Conservation (phyloP, 805 yeast species). For the Wickerhamomyces canadensis region DNA sequence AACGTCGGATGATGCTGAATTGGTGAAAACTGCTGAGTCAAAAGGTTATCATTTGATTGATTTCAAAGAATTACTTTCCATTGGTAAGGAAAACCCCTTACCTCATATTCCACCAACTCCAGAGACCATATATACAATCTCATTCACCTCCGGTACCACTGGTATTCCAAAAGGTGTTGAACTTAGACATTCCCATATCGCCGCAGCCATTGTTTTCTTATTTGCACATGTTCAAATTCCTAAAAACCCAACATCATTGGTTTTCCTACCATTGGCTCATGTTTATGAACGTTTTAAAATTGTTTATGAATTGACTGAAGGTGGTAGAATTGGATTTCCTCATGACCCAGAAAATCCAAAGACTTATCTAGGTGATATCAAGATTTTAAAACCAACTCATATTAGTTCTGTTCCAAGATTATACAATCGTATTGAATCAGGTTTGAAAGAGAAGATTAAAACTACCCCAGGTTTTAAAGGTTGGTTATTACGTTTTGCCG, state of each 20-base stretch:
- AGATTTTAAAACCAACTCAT: constrained; percentile 45
- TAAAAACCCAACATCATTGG: constrained; percentile 25
- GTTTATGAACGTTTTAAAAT: constrained; percentile 45
- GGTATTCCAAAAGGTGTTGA: constrained; percentile 72
- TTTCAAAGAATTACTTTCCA: constrained; percentile 30
- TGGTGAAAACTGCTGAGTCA: constrained; percentile 26
- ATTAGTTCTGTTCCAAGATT: constrained; percentile 61
- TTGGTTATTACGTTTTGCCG: constrained; percentile 33
- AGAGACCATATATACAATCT: constrained; percentile 51
- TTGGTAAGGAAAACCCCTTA: constrained; percentile 38
- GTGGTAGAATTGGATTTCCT: constrained; percentile 50
- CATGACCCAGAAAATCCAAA: constrained; percentile 45
- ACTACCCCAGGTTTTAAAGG: constrained; percentile 42
- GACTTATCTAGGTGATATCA: constrained; percentile 54
- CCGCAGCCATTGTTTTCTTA: constrained; percentile 42
- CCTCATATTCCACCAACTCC: constrained; percentile 44
- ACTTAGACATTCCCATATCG: constrained; percentile 44
- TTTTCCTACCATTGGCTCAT: constrained; percentile 55
- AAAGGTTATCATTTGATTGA: constrained; percentile 27
- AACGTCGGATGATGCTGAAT: constrained; percentile 27
- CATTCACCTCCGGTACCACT: constrained; percentile 74
- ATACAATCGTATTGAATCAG: constrained; percentile 56
- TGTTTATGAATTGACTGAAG: constrained; percentile 39
- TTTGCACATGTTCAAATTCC: constrained; percentile 30
- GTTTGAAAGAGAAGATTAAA: constrained; percentile 43